Evolutionary conservation across 2,329 filamentous ascomycete genomes (phyloP), one percentile per base, ranked within the genome.

Genomic region (Aspergillus aculeatinus): DNA sequence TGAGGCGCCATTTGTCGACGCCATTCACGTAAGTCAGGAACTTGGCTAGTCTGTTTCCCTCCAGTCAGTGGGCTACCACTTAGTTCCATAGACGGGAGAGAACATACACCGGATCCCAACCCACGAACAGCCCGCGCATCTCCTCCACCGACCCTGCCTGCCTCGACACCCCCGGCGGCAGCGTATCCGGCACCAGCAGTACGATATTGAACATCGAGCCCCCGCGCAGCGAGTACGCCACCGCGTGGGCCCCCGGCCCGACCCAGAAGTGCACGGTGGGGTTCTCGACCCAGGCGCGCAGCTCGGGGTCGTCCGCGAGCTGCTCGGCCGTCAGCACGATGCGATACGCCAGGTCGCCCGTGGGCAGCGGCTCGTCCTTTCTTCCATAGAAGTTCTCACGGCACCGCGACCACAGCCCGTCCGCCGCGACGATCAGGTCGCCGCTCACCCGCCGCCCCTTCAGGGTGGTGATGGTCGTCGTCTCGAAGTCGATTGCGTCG

Each of bases 1-100:
- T 70, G 35, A 91, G 71, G 68, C 86, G 88, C 89, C 88, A 91
- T 71, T 90, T 90, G 44, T 86, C 82, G 0, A 89, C 85, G 1
- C 74, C 79, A 42, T 83, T 80, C 0, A 89, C 86, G 48, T 81
- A 79, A 3, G 75, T 73, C 12, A 83, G 70, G 51, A 83, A 78
- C 16, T 71, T 68, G 23, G 73, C 80, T 23, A 73, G 54, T 9
- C 71, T 73, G 48, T 56, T 12, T 5, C 3, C 7, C 16, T 19
- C 5, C 31, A 19, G 27, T 35, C 5, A 50, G 19, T 39, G 33
- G 7, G 33, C 9, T 23, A 16, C 23, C 5, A 16, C 14, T 16
- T 4, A 5, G 3, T 9, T 29, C 19, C 19, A 16, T 2, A 19
- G 25, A 25, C 27, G 35, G n/a, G 42, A 14, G 48, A 16, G 19